Base-by-base conservation (phyloP, 2,329 filamentous ascomycete species). In the Arthrobotrys pseudoclavata region DNA sequence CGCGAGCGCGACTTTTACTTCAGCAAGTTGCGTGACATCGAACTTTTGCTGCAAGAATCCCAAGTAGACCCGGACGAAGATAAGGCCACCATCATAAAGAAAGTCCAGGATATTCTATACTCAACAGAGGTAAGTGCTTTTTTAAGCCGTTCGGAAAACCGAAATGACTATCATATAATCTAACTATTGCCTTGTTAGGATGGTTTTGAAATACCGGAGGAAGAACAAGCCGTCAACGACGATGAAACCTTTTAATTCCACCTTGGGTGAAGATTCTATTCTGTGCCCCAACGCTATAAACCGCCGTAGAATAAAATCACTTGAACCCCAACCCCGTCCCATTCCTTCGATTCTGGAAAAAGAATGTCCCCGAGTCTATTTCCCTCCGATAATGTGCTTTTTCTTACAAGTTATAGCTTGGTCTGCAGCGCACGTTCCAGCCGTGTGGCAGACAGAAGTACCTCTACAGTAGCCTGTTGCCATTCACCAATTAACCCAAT, bases 1-100 rank as follows among this genome's bases (percentile, higher is more conserved):
- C 91, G 96, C 82, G 96, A 99, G 86, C 89, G 96, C 61, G 96
- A 99, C 84, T 99, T 99, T 84, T 99, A 99, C 87, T 99, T 99
- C 85, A 96, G 93, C 88, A 99, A 99, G 87, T 88, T 99, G 80
- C 89, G 96, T 76, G 96, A 99, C 83, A 99, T 99, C 81, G 96
- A 99, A 86, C 86, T 99, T 80, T 86, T 99, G 82, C 89, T 99
- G 69, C 96, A 99, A 86, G 92, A 93, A 82, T 94, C 94, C 10
- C 91, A 96, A 82, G 96, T 99, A 81, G 92, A 93, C 79, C 92
- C 97, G 80, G 94, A 94, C 0, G 91, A 97, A 85, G 92, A 97
- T 79, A 95, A 97, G 82, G 92, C 94, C 79, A 91, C 93, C 15
- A 87, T 99, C 79, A 89, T 98, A 84, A 97, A 97, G 89, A 91